Evolutionary conservation across 1,284 basidiomycete genomes (phyloP).

Genomic region (Heterobasidion occidentale): DNA sequence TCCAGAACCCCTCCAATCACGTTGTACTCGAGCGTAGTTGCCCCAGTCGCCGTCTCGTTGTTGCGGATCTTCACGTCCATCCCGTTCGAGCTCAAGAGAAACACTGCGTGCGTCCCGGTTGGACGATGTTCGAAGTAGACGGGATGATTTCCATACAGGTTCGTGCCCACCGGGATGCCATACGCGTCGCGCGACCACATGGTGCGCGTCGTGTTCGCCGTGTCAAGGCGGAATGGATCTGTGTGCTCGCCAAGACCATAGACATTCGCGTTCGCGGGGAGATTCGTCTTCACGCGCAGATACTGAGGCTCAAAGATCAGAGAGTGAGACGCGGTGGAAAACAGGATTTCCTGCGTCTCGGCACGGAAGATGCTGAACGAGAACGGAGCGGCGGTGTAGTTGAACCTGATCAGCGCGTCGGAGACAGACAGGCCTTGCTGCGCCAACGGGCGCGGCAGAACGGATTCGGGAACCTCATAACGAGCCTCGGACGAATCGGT

Average conservation of each 20-base stretch:
- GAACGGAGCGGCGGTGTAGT: constrained; percentile 62
- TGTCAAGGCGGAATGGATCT: constrained; percentile 55
- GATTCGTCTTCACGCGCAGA: constrained; percentile 54
- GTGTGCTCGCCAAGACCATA: constrained; percentile 77
- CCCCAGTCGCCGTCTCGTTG: constrained; percentile 21
- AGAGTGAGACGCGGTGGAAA: constrained; percentile 56
- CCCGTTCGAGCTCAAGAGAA: constrained; percentile 62
- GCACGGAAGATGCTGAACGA: constrained; percentile 60
- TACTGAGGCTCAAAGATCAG: constrained; percentile 78
- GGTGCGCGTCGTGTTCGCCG: constrained; percentile 55
- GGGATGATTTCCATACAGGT: constrained; percentile 65
- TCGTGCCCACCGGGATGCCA: constrained; percentile 43
- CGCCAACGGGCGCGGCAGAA: constrained; percentile 50
- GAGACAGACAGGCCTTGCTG: constrained; percentile 20
- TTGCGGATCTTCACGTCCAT: constrained; percentile 63
- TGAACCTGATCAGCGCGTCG: constrained; percentile 48
- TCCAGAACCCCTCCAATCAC: constrained; percentile 65
- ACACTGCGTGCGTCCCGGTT: constrained; percentile 58
- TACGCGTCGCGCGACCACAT: constrained; percentile 63
- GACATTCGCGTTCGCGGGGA: constrained; percentile 56
- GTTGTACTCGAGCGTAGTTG: constrained; percentile 57
- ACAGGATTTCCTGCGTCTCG: constrained; percentile 51
- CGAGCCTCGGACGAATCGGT: constrained; percentile 48
- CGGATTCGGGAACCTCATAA: constrained; percentile 62
- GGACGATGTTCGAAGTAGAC: constrained; percentile 61